Conservation (phyloP, 495 filamentous ascomycete genomes). For the Staphylotrichum longicolle region DNA sequence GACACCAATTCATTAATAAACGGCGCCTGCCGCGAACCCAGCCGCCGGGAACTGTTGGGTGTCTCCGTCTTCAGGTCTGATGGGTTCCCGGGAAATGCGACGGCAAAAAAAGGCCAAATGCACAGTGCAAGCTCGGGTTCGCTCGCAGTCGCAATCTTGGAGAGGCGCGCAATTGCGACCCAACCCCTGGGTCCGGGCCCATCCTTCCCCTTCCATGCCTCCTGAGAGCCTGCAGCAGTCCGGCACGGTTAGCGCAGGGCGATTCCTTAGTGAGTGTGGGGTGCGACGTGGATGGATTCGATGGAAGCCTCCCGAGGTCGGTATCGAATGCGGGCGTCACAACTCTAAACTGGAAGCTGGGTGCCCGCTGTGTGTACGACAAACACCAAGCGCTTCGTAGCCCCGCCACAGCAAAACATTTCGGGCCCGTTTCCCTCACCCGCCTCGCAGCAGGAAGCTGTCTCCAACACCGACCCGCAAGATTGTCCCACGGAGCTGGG, state of each 20-base stretch:
- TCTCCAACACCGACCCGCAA: too few species aligned
- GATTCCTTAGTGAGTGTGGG: neutral
- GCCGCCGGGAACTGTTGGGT: neutral
- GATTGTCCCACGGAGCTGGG: too few species aligned
- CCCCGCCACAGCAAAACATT: too few species aligned
- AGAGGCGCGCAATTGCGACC: constrained; percentile 7
- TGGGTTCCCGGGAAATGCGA: neutral
- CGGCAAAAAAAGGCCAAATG: neutral
- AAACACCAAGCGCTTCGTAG: too few species aligned
- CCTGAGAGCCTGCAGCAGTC: constrained; percentile 20
- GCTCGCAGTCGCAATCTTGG: constrained; percentile 4
- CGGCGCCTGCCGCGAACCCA: constrained; percentile 13
- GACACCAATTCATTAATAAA: neutral
- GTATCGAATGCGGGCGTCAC: too few species aligned
- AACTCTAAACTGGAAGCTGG: too few species aligned
- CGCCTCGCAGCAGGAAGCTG: too few species aligned
- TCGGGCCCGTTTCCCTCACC: too few species aligned
- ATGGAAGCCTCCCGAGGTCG: too few species aligned
- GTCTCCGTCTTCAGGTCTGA: neutral
- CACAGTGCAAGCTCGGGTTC: neutral
- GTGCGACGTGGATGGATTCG: neutral
- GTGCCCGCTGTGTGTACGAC: too few species aligned
- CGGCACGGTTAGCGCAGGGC: constrained; percentile 10
- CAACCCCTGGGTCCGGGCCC: neutral
- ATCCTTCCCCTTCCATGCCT: neutral